Percentiles rank a stretch among this genome's conserved stretches.
These are phyloP conservation scores for Salix suchowensis DNA, from an alignment of 345 rosid species.

Conservation along the genomic window DNA sequence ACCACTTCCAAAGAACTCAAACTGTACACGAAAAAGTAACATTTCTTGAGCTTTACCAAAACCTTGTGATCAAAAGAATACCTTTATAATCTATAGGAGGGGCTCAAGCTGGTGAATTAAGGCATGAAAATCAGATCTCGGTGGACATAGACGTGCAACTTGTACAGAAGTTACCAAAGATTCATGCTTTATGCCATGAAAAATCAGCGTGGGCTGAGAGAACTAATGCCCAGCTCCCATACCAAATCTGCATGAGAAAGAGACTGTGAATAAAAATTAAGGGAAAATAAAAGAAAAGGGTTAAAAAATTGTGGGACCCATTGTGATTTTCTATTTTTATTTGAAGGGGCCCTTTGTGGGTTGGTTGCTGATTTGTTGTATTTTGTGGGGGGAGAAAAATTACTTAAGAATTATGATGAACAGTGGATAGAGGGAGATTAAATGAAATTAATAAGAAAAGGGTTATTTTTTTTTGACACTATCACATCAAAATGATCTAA, in stretches of 20 bases:
- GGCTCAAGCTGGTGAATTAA: slow-evolving; percentile 9
- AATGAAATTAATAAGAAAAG: not conserved
- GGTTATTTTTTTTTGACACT: no score
- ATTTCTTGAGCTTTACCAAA: not conserved
- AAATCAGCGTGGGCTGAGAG: not conserved
- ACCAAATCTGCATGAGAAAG: slow-evolving; percentile 27
- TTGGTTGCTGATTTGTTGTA: no score
- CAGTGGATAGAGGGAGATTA: not conserved
- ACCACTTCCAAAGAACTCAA: not conserved
- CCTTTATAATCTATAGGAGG: slow-evolving; percentile 10
- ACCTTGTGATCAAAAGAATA: slow-evolving; percentile 12
- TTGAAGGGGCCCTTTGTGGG: not conserved
- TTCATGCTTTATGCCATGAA: slow-evolving; percentile 16
- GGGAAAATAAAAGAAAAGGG: not conserved
- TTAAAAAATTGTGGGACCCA: slow-evolving; percentile 18
- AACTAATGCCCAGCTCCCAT: slow-evolving; percentile 10
- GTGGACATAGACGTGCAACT: not conserved
- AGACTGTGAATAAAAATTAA: not conserved
- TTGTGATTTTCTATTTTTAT: not conserved
- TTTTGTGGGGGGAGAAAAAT: slow-evolving; percentile 11
- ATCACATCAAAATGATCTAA: no score
- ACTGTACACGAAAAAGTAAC: not conserved
- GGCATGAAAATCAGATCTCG: slow-evolving; percentile 23
- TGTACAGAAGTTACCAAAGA: slow-evolving; percentile 3
- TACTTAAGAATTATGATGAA: slow-evolving; percentile 15